phyloP scores from a whole-genome alignment of 2,329 filamentous ascomycete species.

The Thermoascus crustaceus region DNA sequence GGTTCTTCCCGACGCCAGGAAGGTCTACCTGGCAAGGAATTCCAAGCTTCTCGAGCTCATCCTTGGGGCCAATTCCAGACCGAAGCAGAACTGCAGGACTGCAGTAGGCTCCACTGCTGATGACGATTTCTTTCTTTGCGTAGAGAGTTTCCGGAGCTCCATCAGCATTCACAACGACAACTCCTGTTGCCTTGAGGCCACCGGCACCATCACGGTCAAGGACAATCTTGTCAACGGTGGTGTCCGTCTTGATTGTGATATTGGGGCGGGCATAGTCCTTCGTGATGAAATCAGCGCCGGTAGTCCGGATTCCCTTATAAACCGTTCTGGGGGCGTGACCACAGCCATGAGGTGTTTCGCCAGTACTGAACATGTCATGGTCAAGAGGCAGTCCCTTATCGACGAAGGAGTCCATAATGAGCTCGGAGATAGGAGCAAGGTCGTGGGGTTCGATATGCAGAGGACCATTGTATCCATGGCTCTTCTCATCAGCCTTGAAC shows the following conservation, averaged over 20 bases:
- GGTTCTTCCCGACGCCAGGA: neutral
- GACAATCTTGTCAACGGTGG: constrained; percentile 47
- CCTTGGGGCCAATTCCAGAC: constrained; percentile 22
- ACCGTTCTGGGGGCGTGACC: constrained; percentile 50
- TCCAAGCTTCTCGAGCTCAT: neutral
- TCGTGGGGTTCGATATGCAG: constrained; percentile 49
- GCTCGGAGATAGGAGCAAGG: constrained; percentile 50
- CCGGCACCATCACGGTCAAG: constrained; percentile 33
- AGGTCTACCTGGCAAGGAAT: neutral
- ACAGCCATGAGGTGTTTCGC: constrained; percentile 46
- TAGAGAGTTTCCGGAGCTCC: constrained; percentile 32
- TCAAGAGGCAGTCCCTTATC: constrained; percentile 48
- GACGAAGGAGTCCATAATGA: constrained; percentile 47
- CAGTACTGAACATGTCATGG: constrained; percentile 52
- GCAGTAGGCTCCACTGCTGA: constrained; percentile 43
- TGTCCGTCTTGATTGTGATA: constrained; percentile 42
- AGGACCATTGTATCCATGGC: constrained; percentile 46
- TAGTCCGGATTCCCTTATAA: constrained; percentile 45
- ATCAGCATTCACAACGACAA: constrained; percentile 13
- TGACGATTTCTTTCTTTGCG: constrained; percentile 41
- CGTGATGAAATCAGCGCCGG: constrained; percentile 47
- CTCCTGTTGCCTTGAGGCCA: constrained; percentile 36
- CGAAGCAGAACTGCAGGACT: constrained; percentile 46
- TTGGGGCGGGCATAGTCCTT: constrained; percentile 38
- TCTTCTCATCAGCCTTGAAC: constrained; percentile 43